Percentiles rank a stretch among this genome's conserved stretches.
Evolutionary conservation across 345 rosid species (phyloP).

Genomic region (Carallia brachiata): DNA sequence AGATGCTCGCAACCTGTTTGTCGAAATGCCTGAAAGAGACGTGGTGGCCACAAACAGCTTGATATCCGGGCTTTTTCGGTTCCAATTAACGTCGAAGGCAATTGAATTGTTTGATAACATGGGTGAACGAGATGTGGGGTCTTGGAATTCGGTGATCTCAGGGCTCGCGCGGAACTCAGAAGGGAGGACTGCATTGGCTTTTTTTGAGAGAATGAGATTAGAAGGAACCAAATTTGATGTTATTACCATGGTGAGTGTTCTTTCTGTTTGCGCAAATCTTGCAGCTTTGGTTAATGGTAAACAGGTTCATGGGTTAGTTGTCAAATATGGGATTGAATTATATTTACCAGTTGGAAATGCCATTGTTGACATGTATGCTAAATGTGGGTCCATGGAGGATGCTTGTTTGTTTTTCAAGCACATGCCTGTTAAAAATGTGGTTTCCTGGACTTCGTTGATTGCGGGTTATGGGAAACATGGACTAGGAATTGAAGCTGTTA

Average conservation of each 20-base stretch:
- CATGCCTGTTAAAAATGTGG: conserved; percentile 23
- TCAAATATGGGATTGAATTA: conserved; percentile 11
- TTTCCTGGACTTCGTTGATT: conserved; percentile 31
- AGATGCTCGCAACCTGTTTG: conserved; percentile 17
- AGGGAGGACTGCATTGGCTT: conserved; percentile 9
- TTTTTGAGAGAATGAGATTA: conserved; percentile 26
- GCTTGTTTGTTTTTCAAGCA: conserved; percentile 16
- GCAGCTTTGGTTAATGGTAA: conserved; percentile 13
- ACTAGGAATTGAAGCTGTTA: conserved; percentile 19
- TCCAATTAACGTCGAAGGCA: conserved; percentile 10
- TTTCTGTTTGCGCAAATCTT: conserved; percentile 25
- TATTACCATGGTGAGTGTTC: conserved; percentile 29
- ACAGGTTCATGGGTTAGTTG: conserved; percentile 19
- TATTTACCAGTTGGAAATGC: conserved; percentile 26
- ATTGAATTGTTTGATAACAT: conserved; percentile 15
- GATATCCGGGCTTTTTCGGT: conserved; percentile 21
- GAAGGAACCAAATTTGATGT: conserved; percentile 23
- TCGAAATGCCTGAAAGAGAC: conserved; percentile 29
- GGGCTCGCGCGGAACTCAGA: conserved; percentile 17
- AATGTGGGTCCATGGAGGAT: conserved; percentile 24
- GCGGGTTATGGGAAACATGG: conserved; percentile 29
- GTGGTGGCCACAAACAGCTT: conserved; percentile 17
- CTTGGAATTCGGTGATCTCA: conserved; percentile 30
- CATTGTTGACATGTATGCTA: conserved; percentile 31
- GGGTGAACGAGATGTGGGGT: conserved; percentile 17